Conservation (phyloP, 352 stramenopile genomes). For the Phytophthora pini region DNA sequence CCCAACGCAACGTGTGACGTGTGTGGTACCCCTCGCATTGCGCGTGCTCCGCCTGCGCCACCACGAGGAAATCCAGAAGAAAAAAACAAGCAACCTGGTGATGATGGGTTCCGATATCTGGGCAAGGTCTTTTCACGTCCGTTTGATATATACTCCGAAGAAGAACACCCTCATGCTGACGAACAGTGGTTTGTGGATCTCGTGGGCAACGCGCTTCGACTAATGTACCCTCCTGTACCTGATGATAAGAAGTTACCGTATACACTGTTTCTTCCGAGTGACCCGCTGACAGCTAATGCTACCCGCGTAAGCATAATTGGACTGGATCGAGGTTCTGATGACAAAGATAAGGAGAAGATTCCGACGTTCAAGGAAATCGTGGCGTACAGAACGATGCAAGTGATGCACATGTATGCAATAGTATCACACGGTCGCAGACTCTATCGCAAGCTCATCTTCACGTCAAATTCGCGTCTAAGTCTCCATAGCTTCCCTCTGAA, state of each 20-base stretch:
- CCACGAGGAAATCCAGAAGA: constrained; percentile 20
- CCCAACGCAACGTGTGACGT: constrained; percentile 80
- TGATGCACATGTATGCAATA: constrained; percentile 97
- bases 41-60: constrained; percentile 23
- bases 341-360: constrained; percentile 82
- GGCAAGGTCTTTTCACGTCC: constrained; percentile 64
- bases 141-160: constrained; percentile 85
- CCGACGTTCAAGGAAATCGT: constrained; percentile 98
- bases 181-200: constrained; percentile 83
- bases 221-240: constrained; percentile 77
- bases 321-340: constrained; percentile 70
- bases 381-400: constrained; percentile 90
- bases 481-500: constrained; percentile 92
- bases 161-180: constrained; percentile 67
- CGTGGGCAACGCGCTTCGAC: constrained; percentile 58
- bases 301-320: constrained; percentile 65
- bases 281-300: constrained; percentile 56
- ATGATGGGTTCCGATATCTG: constrained; percentile 67
- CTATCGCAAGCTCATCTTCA: constrained; percentile 97
- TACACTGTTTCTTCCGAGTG: constrained; percentile 68
- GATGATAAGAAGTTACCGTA: constrained; percentile 87
- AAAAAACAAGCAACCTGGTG: constrained; percentile 34
- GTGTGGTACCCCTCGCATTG: constrained; percentile 63
- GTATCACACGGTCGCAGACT: constrained; percentile 96
- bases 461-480: constrained; percentile 94